A percentile compares a stretch with the other conserved stretches of the same genome.
Conservation (phyloP, 2,329 filamentous ascomycete species). For the Zymoseptoria crescenta region DNA sequence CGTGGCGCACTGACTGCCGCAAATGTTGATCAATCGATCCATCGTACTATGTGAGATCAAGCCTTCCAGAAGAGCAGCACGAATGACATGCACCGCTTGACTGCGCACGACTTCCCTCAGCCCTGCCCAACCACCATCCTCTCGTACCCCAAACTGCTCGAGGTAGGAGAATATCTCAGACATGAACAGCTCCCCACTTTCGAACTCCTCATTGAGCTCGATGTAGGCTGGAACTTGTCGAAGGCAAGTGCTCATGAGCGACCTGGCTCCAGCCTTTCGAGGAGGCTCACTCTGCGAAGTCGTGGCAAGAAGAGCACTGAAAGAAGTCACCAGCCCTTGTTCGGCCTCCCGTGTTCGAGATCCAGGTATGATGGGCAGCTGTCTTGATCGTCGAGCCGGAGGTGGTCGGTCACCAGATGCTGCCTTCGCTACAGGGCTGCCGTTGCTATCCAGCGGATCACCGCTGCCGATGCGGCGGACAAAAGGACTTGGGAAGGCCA, state of each 20-base stretch:
- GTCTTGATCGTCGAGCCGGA: neutral
- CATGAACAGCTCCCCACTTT: slow-evolving; percentile 26
- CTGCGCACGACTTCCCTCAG: slow-evolving; percentile 36
- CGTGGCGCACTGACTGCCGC: slow-evolving; percentile 2
- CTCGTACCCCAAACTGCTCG: slow-evolving; percentile 30
- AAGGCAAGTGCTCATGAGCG: slow-evolving; percentile 34
- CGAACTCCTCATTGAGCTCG: slow-evolving; percentile 29
- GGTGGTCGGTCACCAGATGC: neutral
- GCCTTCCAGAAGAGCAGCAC: slow-evolving; percentile 30
- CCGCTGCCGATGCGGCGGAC: slow-evolving; percentile 4
- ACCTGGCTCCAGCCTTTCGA: slow-evolving; percentile 29
- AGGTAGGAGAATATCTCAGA: slow-evolving; percentile 35
- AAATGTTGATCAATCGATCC: slow-evolving; percentile 5
- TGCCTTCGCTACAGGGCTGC: neutral
- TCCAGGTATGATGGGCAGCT: slow-evolving; percentile 4
- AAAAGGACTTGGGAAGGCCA: slow-evolving; percentile 13
- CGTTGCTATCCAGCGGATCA: neutral
- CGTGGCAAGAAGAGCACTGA: neutral
- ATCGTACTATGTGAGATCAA: slow-evolving; percentile 19
- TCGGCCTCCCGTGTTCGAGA: slow-evolving; percentile 4
- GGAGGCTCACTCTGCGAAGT: neutral
- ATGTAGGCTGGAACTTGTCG: slow-evolving; percentile 36
- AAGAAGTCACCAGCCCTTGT: slow-evolving; percentile 1
- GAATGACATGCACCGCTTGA: slow-evolving; percentile 33
- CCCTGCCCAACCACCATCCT: slow-evolving; percentile 32